These are phyloP conservation scores for Pontederia paniculata DNA, from an alignment of 176 grass and related monocot genomes.

Conservation along the genomic window DNA sequence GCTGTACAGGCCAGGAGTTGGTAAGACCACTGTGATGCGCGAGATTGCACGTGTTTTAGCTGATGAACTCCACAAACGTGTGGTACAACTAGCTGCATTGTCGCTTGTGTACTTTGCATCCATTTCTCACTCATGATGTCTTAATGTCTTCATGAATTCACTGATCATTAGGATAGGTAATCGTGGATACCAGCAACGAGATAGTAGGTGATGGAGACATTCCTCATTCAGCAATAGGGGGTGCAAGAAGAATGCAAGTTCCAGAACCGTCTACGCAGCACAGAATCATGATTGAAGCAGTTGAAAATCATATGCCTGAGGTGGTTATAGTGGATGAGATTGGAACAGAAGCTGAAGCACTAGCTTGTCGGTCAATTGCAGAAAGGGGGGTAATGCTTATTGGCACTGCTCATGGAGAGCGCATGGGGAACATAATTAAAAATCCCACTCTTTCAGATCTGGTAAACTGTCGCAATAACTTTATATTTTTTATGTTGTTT, in stretches of 20 bases:
- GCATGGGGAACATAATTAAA: conserved; percentile 80
- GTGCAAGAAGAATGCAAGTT: conserved; percentile 98
- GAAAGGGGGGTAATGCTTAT: conserved; percentile 98
- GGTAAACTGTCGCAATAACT: conserved; percentile 34
- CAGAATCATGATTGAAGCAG: conserved; percentile 94
- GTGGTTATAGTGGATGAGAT: conserved; percentile 97
- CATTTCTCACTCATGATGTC: conserved; percentile 8
- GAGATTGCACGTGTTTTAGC: conserved; percentile 95
- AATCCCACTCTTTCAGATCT: conserved; percentile 89
- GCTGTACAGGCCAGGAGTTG: conserved; percentile 69
- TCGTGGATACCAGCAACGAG: conserved; percentile 97
- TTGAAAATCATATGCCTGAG: conserved; percentile 99
- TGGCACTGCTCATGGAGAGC: conserved; percentile 89
- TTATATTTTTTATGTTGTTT: no score
- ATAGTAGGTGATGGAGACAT: conserved; percentile 93
- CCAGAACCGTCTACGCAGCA: conserved; percentile 89
- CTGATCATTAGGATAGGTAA: conserved; percentile 85
- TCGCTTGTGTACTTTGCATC: not conserved
- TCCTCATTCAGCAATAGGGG: conserved; percentile 89
- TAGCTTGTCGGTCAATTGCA: conserved; percentile 88
- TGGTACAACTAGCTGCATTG: conserved; percentile 38
- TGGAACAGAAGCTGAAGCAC: conserved; percentile 81
- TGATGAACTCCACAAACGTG: conserved; percentile 87
- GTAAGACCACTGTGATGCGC: conserved; percentile 95
- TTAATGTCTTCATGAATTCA: conserved; percentile 26